A percentile compares a stretch with the other conserved stretches of the same genome.
Evolutionary conservation across 1,284 basidiomycete genomes (phyloP).

Genomic region (Papiliotrema flavescens): DNA sequence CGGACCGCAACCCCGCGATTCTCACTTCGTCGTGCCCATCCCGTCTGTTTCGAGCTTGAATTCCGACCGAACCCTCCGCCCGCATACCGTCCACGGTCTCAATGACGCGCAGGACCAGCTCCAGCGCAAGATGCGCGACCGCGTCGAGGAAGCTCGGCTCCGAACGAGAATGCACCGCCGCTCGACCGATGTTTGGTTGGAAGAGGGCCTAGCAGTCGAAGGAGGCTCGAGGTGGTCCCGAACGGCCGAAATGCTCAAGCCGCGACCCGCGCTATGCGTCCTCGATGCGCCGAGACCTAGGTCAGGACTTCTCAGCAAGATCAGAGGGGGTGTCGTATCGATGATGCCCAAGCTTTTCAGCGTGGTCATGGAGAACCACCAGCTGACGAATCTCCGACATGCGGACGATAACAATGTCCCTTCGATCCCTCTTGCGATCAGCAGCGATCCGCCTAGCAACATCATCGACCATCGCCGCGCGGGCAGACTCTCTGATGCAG

Average conservation of each 20-base stretch:
- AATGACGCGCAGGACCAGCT: slow-evolving; percentile 12
- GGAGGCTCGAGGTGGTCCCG: slow-evolving; percentile 17
- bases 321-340: slow-evolving; percentile 28
- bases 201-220: slow-evolving; percentile 29
- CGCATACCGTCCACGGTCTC: slow-evolving; percentile 26
- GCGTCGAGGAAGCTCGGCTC: slow-evolving; percentile 18
- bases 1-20: slow-evolving; percentile 8
- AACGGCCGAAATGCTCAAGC: slow-evolving; percentile 37
- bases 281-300: slow-evolving; percentile 10
- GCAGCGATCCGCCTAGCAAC: slow-evolving; percentile 7
- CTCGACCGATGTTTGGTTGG: slow-evolving; percentile 33
- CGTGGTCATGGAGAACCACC: slow-evolving; percentile 6
- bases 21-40: slow-evolving; percentile 26
- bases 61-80: slow-evolving; percentile 7
- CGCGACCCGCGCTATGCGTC: slow-evolving; percentile 31
- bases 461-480: background rate
- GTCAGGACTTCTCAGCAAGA: background rate
- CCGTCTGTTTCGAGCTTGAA: slow-evolving; percentile 31
- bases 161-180: slow-evolving; percentile 22
- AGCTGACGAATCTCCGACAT: background rate
- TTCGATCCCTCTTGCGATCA: slow-evolving; percentile 15
- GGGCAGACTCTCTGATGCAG: background rate
- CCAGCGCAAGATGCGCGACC: too few species aligned
- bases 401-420: background rate
- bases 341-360: slow-evolving; percentile 25